Conservation (phyloP, 2,329 filamentous ascomycete genomes). For the Aphanocladium album region DNA sequence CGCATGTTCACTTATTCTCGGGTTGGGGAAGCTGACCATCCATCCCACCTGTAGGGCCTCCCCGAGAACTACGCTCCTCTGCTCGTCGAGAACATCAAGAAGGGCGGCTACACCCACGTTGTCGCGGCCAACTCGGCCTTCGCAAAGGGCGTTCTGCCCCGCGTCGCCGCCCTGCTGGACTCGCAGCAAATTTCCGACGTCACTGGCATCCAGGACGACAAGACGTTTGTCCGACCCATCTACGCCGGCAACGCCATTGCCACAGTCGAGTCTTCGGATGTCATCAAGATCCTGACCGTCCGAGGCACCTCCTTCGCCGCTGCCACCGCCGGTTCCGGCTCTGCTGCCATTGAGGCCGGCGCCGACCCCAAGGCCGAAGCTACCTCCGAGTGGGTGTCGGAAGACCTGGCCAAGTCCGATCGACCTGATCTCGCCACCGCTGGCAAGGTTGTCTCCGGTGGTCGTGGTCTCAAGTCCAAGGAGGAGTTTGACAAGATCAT, state of each 20-base stretch:
- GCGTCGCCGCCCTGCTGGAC: constrained; percentile 86
- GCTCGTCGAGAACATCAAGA: constrained; percentile 93
- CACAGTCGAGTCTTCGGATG: constrained; percentile 85
- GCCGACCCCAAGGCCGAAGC: constrained; percentile 73
- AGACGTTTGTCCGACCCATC: constrained; percentile 93
- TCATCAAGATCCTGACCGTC: constrained; percentile 84
- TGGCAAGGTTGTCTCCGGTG: constrained; percentile 83
- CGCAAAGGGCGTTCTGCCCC: constrained; percentile 89
- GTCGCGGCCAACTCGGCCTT: constrained; percentile 90
- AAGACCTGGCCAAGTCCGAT: constrained; percentile 89
- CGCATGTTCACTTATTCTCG: neutral
- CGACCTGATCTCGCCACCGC: constrained; percentile 92
- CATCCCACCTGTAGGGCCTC: constrained; percentile 76
- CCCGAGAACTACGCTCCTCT: constrained; percentile 93
- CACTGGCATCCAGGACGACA: constrained; percentile 78
- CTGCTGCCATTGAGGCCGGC: constrained; percentile 73
- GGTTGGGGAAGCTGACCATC: neutral
- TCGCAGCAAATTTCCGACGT: constrained; percentile 93
- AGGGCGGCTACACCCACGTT: constrained; percentile 88
- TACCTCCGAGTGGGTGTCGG: constrained; percentile 83
- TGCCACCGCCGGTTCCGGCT: constrained; percentile 65
- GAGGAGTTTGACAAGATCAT: constrained; percentile 94
- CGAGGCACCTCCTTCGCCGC: constrained; percentile 87
- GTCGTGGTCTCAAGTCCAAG: constrained; percentile 93
- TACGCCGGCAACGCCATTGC: constrained; percentile 97